Evolutionary conservation across 2,329 filamentous ascomycete genomes (phyloP), one percentile per base, ranked within the genome.

Genomic region (Sporothrix mexicana): DNA sequence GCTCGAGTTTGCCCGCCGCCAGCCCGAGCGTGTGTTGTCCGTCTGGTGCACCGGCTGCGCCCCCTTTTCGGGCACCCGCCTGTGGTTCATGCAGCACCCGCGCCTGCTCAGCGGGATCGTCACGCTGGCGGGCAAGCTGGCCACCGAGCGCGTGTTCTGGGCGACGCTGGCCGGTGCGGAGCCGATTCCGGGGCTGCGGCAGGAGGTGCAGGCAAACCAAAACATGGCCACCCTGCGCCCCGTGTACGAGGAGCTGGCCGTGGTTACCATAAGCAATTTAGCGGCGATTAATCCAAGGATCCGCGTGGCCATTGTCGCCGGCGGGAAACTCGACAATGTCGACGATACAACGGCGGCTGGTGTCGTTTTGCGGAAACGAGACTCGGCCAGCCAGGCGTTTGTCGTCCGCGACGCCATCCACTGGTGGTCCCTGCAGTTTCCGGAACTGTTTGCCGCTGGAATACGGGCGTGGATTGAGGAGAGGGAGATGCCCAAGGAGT

Each of bases 1-100:
- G 7, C 43, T 70, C 10, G 53, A 61, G 20, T 15, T 62, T n/a
- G 53, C 69, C 10, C 69, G 69, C 23, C 49, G 20, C 12, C 23
- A 41, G 3, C 69, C 55, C 1, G 69, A 51, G 10, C 55, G 23
- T 1, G 55, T 51, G 13, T 23, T 12, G 2, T 45, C 30, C 9
- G 41, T 70, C 8, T 70, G 53, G 53, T 70, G 69, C 55, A 70
- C 69, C 43, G 69, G 69, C 53, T 70, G 69, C 43, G 41, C 53
- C 13, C 69, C 69, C 41, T 70, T 61, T 41, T 61, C 53, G 2
- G 69, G 69, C 17, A 25, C 23, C 8, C 30, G 43, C n/a, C 69
- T 43, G 9, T 70, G 69, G 69, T 30, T 49, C 20, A 70, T 49
- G 69, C 51, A 55, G 49, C 69, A 70, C 43, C 53, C 69, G 36